phyloP scores from a whole-genome alignment of 1,139 yeast genomes.

The Magnusiomyces suaveolens region DNA sequence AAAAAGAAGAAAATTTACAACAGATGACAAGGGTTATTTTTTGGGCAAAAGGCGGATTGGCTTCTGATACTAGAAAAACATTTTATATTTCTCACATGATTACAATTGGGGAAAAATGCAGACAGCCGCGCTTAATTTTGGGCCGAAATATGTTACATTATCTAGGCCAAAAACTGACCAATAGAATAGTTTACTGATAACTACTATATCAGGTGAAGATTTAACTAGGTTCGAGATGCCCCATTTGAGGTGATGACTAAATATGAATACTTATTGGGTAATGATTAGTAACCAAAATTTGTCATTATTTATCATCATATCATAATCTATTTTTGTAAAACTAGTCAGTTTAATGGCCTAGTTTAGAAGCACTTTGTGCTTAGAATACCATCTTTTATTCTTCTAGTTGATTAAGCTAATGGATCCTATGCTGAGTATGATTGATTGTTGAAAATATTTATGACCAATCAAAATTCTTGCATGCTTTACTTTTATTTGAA shows the following conservation, averaged over 20 bases:
- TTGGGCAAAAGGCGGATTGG: not conserved
- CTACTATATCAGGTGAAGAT: not conserved
- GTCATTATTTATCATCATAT: not conserved
- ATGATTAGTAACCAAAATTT: not conserved
- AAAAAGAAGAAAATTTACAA: not conserved
- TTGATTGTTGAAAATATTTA: too few relatives aligned
- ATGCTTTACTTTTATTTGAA: too few relatives aligned
- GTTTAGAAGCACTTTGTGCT: not conserved
- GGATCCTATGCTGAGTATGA: not conserved
- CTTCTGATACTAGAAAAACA: not conserved
- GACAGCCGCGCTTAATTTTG: not conserved
- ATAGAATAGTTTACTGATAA: not conserved
- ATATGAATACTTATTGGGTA: too few relatives aligned
- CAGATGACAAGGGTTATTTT: not conserved
- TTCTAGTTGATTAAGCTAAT: not conserved
- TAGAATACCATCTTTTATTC: not conserved
- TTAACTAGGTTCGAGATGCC: not conserved
- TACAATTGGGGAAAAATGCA: not conserved
- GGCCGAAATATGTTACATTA: not conserved
- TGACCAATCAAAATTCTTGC: not conserved
- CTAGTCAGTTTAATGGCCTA: not conserved
- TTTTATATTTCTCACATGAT: not conserved
- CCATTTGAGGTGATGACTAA: not conserved
- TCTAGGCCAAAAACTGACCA: not conserved
- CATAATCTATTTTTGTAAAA: too few relatives aligned